Evolutionary conservation across 164 flowering plant species (phyloP).

Genomic region (Annona cherimola): DNA sequence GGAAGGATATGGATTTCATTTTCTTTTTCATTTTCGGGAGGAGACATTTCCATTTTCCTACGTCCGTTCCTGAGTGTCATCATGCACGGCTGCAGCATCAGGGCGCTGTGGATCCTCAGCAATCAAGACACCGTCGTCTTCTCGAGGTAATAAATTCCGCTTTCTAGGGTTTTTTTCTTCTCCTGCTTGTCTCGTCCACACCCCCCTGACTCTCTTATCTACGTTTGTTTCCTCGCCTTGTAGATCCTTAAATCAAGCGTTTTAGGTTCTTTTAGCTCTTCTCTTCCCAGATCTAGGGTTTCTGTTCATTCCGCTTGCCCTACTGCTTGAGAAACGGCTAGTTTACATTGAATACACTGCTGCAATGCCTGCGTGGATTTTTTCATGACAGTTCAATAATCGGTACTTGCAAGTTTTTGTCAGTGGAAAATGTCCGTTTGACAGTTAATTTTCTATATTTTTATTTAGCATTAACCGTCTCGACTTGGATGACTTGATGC

Average conservation of each 20-base stretch:
- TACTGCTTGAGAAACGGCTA: too few species aligned
- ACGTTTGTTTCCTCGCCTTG: background rate
- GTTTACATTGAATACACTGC: too few species aligned
- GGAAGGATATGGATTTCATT: too few species aligned
- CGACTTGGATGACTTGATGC: too few species aligned
- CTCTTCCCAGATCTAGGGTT: conserved; percentile 13
- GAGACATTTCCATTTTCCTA: background rate
- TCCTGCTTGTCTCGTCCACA: background rate
- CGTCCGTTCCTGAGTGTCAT: background rate
- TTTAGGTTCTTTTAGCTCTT: background rate
- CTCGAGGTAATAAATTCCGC: conserved; percentile 53
- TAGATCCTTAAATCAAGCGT: background rate
- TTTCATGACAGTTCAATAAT: too few species aligned
- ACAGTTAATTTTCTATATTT: too few species aligned
- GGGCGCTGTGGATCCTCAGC: conserved; percentile 98
- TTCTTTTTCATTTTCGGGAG: too few species aligned
- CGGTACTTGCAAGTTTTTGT: too few species aligned
- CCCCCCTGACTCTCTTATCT: background rate
- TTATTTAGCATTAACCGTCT: too few species aligned
- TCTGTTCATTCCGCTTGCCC: background rate
- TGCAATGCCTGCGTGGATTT: too few species aligned
- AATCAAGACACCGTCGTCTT: conserved; percentile 65
- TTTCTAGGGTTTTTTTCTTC: conserved; percentile 8
- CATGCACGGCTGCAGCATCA: conserved; percentile 68
- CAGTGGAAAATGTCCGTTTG: too few species aligned